Base-by-base conservation (phyloP, 805 yeast species). In the Candida saitoana region DNA sequence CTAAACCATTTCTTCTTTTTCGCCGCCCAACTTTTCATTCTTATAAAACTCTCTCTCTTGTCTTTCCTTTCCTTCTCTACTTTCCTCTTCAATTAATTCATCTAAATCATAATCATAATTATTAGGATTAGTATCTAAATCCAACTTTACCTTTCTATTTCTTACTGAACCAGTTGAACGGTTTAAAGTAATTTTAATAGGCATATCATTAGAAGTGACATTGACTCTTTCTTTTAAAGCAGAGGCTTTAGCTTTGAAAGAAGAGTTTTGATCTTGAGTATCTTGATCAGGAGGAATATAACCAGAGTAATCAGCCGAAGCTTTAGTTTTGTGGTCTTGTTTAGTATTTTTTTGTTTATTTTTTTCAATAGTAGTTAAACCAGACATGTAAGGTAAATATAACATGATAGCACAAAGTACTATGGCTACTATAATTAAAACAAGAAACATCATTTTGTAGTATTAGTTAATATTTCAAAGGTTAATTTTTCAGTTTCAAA, bases 321-420 rank as follows among this genome's bases (percentile, higher is more conserved):
- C 16, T 15, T 36, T 12, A 18, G 22, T 29, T 34, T 33, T 43
- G 27, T 22, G 6, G 11, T 6, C 6, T 22, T 22, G 27, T 39
- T 16, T 20, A 31, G n/a, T 39, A 42, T 40, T 49, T 39, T 52
- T 54, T 27, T 39, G 51, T 37, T 54, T 55, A 14, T 62, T 58
- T 8, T 68, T 49, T 38, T 68, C 65, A 48, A 69, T 63, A 3
- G 64, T 58, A 3, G 80, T 76, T 38, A 79, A 55, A 3, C 81
- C 81, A 4, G 78, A 69, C 11, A 73, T 47, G 39, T 71, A 59
- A 4, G 85, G 85, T 27, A 79, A 66, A 8, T 65, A 51, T 9
- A 73, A 38, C 2, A 75, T 54, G 17, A 73, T 51, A 0, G 63
- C 61, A 9, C 75, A 57, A 7, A 76, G 59, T 14, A 74, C 53